phyloP scores from a whole-genome alignment of 148 eudicot species.

The Talinum fruticosum region DNA sequence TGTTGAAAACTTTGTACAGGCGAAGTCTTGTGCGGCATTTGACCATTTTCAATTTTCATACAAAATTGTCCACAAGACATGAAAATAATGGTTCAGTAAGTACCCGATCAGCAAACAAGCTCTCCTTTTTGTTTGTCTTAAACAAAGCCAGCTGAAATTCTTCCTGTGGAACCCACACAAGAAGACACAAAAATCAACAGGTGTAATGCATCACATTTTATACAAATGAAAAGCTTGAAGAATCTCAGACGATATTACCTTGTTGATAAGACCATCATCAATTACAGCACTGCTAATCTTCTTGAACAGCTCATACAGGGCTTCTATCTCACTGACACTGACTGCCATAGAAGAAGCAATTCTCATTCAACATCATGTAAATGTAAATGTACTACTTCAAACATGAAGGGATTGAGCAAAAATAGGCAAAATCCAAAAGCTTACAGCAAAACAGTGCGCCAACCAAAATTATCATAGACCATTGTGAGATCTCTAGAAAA shows the following conservation, averaged over 20 bases:
- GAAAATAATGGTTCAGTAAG: background rate
- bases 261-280: conserved; percentile 66
- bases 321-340: conserved; percentile 73
- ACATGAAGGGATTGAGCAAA: background rate
- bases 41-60: no score
- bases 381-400: background rate
- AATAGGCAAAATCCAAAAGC: no score
- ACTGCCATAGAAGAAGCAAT: conserved; percentile 36
- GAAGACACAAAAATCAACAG: background rate
- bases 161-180: conserved; percentile 40
- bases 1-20: no score
- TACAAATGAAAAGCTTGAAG: background rate
- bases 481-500: background rate
- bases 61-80: no score
- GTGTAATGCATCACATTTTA: background rate
- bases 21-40: no score
- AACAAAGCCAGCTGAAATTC: conserved; percentile 70
- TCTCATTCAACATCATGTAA: background rate
- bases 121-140: conserved; percentile 68
- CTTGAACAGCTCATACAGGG: conserved; percentile 65
- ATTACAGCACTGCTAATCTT: conserved; percentile 69
- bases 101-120: conserved; percentile 74
- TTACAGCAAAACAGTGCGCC: conserved; percentile 1
- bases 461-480: background rate
- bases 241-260: conserved; percentile 34